phyloP scores from a whole-genome alignment of 2,329 filamentous ascomycete species.

The Nemania bipapillata region DNA sequence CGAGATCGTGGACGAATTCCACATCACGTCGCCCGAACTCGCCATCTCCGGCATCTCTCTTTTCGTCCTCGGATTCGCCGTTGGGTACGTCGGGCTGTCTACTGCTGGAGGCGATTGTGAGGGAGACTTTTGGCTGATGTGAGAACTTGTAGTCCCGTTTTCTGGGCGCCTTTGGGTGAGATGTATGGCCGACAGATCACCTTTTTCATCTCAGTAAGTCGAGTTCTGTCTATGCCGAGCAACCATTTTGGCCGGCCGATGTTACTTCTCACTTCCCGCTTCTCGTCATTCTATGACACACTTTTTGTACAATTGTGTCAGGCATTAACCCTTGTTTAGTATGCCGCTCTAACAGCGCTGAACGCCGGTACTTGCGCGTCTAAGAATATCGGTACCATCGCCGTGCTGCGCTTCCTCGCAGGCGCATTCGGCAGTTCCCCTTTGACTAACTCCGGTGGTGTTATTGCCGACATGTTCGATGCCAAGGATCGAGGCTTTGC shows the following conservation, averaged over 20 bases:
- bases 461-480: conserved; percentile 69
- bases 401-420: conserved; percentile 70
- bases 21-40: conserved; percentile 57
- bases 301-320: neutral
- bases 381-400: conserved; percentile 63
- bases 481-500: conserved; percentile 64
- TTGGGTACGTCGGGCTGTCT: conserved; percentile 60
- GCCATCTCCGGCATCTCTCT: conserved; percentile 65
- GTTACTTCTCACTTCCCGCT: neutral
- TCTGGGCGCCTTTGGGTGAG: conserved; percentile 75
- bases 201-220: conserved; percentile 60
- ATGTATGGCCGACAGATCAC: conserved; percentile 67
- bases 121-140: conserved; percentile 52
- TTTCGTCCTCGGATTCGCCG: conserved; percentile 67
- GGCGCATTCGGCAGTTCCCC: conserved; percentile 68
- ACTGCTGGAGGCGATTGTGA: conserved; percentile 64
- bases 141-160: conserved; percentile 56
- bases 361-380: conserved; percentile 66
- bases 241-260: neutral
- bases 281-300: too few relatives aligned
- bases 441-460: conserved; percentile 66
- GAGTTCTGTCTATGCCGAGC: neutral
- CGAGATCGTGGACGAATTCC: conserved; percentile 66
- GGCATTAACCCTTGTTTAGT: conserved; percentile 45
- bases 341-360: conserved; percentile 66